Base-by-base conservation (phyloP, 805 yeast genomes). In the Myxozyma vanderwaltii region DNA sequence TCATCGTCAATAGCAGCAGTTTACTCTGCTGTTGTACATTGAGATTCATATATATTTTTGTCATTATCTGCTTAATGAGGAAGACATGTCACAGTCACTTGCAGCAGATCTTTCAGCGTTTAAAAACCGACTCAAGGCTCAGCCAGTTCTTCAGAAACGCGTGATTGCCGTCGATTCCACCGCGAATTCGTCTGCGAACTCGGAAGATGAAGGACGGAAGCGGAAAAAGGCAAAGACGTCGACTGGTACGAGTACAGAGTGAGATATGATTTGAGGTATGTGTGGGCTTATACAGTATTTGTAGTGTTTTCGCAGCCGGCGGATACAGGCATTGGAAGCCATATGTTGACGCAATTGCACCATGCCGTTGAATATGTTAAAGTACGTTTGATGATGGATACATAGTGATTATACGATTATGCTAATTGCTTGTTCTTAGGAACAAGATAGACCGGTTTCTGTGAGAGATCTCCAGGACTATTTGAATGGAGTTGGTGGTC, bases 351-450 rank as follows among this genome's bases (percentile, higher is more conserved):
- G 3, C 89, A 90, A 71, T 79, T 94, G 54, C 86, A 89, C 69
- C 82, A 91, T 71, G 97, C 98, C 1, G 94, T 94, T 19, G 98
- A 94, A 71, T 88, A 84, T 71, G 85, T 94, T 61, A 91, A 90
- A 69, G 75, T 74, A 74, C 71, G 75, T 23, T 12, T 17, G 24
- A 15, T 19, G 13, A 4, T 10, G 12, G 7, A 15, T 31, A 19
- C 13, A 24, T 31, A 5, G 29, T 43, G 4, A 1, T 26, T n/a
- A n/a, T 12, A 27, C 27, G 10, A 19, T n/a, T 15, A 23, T 46
- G 29, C 39, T 52, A 52, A 46, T n/a, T 19, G 19, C 29, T 26
- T 21, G 29, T 4, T 19, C 6, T 19, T 29, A 63, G 70, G 64
- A 75, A 50, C 79, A 83, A 57, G 96, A 89, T 64, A 73, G 79